Conservation (phyloP, 768 basidiomycete genomes). For the Hysterangium stoloniferum region DNA sequence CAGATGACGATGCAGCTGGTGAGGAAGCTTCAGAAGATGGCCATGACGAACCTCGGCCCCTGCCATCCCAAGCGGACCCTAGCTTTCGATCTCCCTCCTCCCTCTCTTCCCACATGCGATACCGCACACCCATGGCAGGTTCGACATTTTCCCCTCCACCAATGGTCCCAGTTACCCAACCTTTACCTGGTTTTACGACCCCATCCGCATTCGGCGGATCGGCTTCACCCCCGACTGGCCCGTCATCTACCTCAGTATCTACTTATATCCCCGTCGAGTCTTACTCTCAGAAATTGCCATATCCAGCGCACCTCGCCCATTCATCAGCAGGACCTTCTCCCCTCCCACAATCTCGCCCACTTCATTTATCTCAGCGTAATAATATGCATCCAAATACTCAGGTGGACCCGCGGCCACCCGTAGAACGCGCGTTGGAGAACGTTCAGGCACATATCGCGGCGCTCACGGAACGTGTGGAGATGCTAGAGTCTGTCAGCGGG, state of each 20-base stretch:
- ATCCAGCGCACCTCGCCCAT: conserved; percentile 1
- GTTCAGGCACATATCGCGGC: conserved; percentile 79
- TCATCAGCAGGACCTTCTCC: neutral
- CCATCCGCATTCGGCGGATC: conserved; percentile 52
- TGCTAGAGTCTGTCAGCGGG: conserved; percentile 40
- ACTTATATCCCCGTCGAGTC: conserved; percentile 1
- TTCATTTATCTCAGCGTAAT: neutral
- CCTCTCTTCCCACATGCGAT: conserved; percentile 57
- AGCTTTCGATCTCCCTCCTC: conserved; percentile 62
- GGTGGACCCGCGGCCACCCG: conserved; percentile 23
- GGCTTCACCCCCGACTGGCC: neutral
- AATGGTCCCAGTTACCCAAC: conserved; percentile 54
- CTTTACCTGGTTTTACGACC: conserved; percentile 61
- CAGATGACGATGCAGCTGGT: conserved; percentile 39
- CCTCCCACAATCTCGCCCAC: neutral
- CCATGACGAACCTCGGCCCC: conserved; percentile 32
- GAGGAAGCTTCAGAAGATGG: conserved; percentile 25
- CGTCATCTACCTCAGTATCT: conserved; percentile 7
- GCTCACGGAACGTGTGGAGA: conserved; percentile 58
- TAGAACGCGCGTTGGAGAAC: conserved; percentile 74
- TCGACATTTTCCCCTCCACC: conserved; percentile 55
- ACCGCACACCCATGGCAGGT: conserved; percentile 68
- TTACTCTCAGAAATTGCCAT: conserved; percentile 2
- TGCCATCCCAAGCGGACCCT: conserved; percentile 22
- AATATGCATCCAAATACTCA: neutral